A percentile compares a stretch with the other conserved stretches of the same genome.
These are phyloP conservation scores for Saussurea involucrata DNA, from an alignment of 129 eudicot genomes.

Conservation along the genomic window DNA sequence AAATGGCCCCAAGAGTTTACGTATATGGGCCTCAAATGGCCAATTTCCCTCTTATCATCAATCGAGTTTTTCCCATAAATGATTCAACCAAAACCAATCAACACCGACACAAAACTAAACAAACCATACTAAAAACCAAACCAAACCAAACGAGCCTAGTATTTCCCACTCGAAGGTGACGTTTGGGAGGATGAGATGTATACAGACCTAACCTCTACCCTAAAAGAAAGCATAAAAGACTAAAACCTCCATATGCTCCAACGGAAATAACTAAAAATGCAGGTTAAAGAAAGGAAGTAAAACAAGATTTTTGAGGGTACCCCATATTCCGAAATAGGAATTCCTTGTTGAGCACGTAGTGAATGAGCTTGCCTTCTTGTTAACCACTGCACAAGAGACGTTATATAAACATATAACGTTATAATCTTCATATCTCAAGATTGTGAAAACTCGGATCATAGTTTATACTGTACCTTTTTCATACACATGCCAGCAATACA, in stretches of 20 bases:
- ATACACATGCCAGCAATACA: constrained; percentile 71
- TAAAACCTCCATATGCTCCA: background rate
- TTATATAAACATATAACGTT: background rate
- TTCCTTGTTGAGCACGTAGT: constrained; percentile 93
- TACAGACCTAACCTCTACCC: too few species aligned
- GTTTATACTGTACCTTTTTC: constrained; percentile 55
- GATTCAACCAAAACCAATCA: too few species aligned
- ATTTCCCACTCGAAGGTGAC: too few species aligned
- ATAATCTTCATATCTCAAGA: background rate
- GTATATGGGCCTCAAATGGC: too few species aligned
- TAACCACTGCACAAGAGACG: constrained; percentile 60
- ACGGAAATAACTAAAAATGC: background rate
- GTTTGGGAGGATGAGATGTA: too few species aligned
- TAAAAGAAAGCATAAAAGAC: background rate
- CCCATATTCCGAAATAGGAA: constrained; percentile 89
- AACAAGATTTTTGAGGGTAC: constrained; percentile 26
- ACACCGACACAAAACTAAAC: too few species aligned
- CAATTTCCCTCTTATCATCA: too few species aligned
- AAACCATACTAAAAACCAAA: too few species aligned
- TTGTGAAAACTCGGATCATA: background rate
- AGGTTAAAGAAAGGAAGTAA: background rate
- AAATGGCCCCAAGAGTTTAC: too few species aligned
- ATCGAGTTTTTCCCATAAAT: too few species aligned
- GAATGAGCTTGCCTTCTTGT: constrained; percentile 86
- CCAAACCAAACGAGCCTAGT: too few species aligned